Evolutionary conservation across 2,329 filamentous ascomycete genomes (phyloP), one percentile per base, ranked within the genome.

Genomic region (Pseudogymnoascus sp.): DNA sequence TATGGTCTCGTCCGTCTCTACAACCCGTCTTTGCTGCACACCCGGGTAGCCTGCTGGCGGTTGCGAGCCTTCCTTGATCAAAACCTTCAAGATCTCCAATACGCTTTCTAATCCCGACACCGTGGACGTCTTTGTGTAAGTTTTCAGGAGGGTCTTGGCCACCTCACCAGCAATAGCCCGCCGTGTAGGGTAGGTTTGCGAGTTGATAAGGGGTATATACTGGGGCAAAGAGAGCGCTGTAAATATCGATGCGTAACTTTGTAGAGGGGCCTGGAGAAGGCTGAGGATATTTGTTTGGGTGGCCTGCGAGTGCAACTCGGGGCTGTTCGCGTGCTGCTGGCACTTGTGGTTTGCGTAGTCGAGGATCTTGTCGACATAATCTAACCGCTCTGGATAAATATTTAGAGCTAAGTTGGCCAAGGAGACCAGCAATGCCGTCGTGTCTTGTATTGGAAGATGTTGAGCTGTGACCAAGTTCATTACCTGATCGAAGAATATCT

Each of bases 401-500:
- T 96, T 97, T 65, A 99, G 82, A 8, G 95, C 92, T 63, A 99
- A 83, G 69, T 97, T 97, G 39, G 89, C 87, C 41, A 99, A 81
- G 4, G 94, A 99, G n/a, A 96, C 93, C 49, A 97, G 81, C 43
- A 99, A 79, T 8, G 92, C 94, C 69, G 96, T 94, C 16, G 90
- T 96, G 73, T 99, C 95, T 74, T 96, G 92, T 67, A 99, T 93
- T 0, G 92, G 89, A 61, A 99, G 81, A 68, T 91, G 88, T 71
- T 97, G 91, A 61, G 90, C 90, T 75, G 92, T 93, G 65, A 97
- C 92, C 60, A 99, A 80, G 70, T 93, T 92, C 72, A 95, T 89
- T 65, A 97, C 94, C 75, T 97, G 94, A 60, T 92, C 88, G 72
- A 97, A 96, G 80, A 97, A 99, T 64, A 97, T 91, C 75, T 97